Conservation (phyloP, 2,329 filamentous ascomycete genomes). For the Blastomyces percursus region DNA sequence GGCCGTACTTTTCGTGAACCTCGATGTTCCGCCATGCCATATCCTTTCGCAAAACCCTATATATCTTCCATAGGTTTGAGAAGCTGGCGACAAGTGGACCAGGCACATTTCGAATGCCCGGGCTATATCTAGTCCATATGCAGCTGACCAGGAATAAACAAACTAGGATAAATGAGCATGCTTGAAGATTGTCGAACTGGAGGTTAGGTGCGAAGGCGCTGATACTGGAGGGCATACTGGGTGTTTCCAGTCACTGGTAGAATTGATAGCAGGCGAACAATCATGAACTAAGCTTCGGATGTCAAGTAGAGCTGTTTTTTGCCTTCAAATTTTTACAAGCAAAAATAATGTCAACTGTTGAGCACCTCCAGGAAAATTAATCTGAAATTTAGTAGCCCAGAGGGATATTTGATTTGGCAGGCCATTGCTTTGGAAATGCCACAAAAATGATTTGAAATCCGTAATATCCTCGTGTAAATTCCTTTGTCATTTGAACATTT, state of each 20-base stretch:
- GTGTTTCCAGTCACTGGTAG: not conserved
- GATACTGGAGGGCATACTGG: not conserved
- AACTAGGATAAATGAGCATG: not conserved
- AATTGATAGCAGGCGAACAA: not conserved
- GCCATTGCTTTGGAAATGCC: not conserved
- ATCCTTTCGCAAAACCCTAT: slow-evolving; percentile 52
- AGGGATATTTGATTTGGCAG: not conserved
- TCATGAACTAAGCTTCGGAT: not conserved
- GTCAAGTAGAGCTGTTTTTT: not conserved
- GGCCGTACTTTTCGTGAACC: slow-evolving; percentile 60
- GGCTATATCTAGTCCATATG: not conserved
- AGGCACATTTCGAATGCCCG: slow-evolving; percentile 37
- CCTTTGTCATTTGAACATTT: not conserved
- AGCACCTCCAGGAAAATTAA: not conserved
- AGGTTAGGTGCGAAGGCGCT: not conserved
- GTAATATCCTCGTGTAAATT: not conserved
- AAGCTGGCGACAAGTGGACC: slow-evolving; percentile 56
- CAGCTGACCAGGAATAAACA: not conserved
- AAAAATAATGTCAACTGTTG: not conserved
- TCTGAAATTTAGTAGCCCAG: not conserved
- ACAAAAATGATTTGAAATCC: not conserved
- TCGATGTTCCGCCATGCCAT: slow-evolving; percentile 56
- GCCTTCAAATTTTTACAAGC: not conserved
- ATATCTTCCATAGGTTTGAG: slow-evolving; percentile 64
- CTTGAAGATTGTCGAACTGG: not conserved